These are phyloP conservation scores for Sarocladium strictum DNA, from an alignment of 2,329 filamentous ascomycete species.

Conservation along the genomic window DNA sequence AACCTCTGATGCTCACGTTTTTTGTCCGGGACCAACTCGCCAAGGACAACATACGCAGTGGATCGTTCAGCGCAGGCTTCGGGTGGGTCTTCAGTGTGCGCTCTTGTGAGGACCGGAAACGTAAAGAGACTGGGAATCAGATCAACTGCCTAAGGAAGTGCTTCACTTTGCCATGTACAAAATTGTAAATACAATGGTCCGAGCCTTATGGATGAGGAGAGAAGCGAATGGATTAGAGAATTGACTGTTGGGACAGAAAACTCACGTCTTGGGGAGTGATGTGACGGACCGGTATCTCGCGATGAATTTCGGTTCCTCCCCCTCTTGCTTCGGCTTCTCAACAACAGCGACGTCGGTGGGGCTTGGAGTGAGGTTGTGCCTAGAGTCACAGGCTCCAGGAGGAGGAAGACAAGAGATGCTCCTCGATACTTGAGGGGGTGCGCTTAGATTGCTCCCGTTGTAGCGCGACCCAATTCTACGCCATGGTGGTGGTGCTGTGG, in stretches of 20 bases:
- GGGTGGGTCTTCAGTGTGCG: not conserved
- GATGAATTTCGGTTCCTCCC: no score
- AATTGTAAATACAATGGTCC: no score
- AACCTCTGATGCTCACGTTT: not conserved
- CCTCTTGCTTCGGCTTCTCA: not conserved
- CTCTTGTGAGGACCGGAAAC: not conserved
- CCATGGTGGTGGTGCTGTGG: constrained; percentile 6
- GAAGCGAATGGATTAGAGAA: no score
- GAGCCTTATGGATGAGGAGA: no score
- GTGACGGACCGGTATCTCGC: no score
- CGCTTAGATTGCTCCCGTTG: not conserved
- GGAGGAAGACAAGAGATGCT: constrained; percentile 3
- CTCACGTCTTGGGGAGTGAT: no score
- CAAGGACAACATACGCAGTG: not conserved
- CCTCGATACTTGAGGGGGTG: not conserved
- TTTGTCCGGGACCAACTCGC: not conserved
- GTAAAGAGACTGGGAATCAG: not conserved
- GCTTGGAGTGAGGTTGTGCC: not conserved
- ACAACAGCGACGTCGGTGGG: not conserved
- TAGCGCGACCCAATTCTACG: constrained; percentile 7
- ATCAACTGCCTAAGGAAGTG: not conserved
- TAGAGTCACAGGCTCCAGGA: not conserved
- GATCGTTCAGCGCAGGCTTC: constrained; percentile 4
- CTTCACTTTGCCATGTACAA: not conserved
- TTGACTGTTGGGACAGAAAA: no score